Evolutionary conservation across 768 basidiomycete genomes (phyloP), one percentile per base, ranked within the genome.

Genomic region (Leccinum uliginosum): DNA sequence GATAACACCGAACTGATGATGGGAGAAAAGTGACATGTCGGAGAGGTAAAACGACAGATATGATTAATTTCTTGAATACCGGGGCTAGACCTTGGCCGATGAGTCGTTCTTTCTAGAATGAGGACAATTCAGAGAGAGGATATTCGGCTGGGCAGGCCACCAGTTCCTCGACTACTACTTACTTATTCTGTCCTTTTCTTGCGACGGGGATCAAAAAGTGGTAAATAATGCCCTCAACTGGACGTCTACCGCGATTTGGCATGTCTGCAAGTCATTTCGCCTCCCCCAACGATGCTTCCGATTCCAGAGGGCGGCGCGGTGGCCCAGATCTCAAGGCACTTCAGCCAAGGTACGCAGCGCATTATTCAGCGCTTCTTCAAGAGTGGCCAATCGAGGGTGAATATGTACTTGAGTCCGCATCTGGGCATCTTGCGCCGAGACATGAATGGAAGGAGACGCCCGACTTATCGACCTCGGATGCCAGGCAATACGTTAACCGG

Each of bases 181-280:
- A 21, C 40, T 43, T 12, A 19, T 43, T 43, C 11, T 12, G 40
- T 43, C 40, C 23, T 9, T 40, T 8, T 46, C 23, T 21, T 19
- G 56, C n/a, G 60, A 66, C 65, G 65, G 65, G 64, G 65, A 66
- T 68, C 65, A 66, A 50, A 57, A 50, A 24, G 2, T 51, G 27
- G 50, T 40, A 44, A 51, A 47, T 47, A 19, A 57, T 43, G 27
- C 17, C 29, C 35, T 4, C 35, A 24, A 27, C 50, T 44, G 17
- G 34, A 32, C 35, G 3, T 32, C 7, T 8, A 24, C 43, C 32
- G 21, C 49, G 49, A 60, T 48, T 19, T 60, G 58, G 59, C 43
- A 62, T 38, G 6, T 50, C 26, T 29, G 1, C 57, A 45, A 10
- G 17, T 56, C 65, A 68, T 65, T 68, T 66, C 64, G 67, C 61